These are phyloP conservation scores for Seminavis robusta DNA, from an alignment of 108 stramenopile species.

Conservation along the genomic window DNA sequence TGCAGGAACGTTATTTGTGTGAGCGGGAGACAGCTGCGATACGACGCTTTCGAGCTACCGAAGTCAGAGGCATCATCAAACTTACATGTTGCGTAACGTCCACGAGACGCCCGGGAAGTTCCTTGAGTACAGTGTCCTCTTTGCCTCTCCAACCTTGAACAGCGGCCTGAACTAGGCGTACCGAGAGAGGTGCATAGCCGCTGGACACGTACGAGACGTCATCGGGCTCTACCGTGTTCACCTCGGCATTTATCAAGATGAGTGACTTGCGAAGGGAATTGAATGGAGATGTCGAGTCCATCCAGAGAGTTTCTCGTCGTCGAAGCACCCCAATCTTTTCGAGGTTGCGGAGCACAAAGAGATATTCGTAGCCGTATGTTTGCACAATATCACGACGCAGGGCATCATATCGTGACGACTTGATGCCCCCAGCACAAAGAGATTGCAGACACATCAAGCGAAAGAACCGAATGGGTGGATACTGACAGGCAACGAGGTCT, in stretches of 20 bases:
- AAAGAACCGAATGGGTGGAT: conserved; percentile 72
- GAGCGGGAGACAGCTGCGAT: no score
- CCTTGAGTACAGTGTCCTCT: conserved; percentile 60
- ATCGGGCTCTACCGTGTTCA: conserved; percentile 81
- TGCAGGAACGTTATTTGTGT: no score
- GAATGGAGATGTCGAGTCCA: conserved; percentile 71
- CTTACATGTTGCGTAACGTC: conserved; percentile 65
- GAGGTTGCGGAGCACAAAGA: conserved; percentile 76
- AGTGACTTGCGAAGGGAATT: conserved; percentile 67
- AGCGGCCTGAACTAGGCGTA: conserved; percentile 84
- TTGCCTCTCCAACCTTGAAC: conserved; percentile 77
- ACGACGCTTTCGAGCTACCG: no score
- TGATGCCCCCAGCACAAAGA: conserved; percentile 87
- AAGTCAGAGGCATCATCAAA: no score
- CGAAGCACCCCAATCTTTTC: conserved; percentile 84
- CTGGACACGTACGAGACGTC: conserved; percentile 92
- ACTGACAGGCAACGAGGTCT: conserved; percentile 66
- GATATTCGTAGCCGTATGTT: conserved; percentile 90
- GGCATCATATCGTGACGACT: conserved; percentile 80
- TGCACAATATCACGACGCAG: conserved; percentile 83
- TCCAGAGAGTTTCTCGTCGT: conserved; percentile 69
- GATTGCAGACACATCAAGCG: conserved; percentile 90
- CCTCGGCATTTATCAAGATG: conserved; percentile 87
- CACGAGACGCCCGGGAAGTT: conserved; percentile 68
- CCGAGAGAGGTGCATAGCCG: conserved; percentile 90